These are phyloP conservation scores for Apostasia shenzhenica DNA, from an alignment of 106 monocot species.

Conservation along the genomic window DNA sequence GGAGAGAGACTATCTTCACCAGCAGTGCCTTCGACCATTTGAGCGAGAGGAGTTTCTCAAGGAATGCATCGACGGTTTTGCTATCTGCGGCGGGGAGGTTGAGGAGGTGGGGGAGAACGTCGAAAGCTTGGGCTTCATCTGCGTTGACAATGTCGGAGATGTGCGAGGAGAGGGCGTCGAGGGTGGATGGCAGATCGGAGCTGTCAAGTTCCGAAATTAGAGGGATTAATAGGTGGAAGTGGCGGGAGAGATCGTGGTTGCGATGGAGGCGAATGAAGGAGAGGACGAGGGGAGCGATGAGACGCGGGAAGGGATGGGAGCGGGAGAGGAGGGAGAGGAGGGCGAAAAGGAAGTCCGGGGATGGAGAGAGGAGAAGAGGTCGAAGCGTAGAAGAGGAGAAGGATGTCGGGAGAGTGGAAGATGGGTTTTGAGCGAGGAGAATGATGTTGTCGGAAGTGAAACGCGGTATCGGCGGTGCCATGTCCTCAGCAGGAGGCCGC, in stretches of 20 bases:
- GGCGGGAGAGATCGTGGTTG: conserved; percentile 9
- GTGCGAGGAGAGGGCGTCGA: conserved; percentile 26
- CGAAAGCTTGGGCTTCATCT: conserved; percentile 42
- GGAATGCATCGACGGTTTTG: neutral
- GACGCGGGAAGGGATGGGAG: conserved; percentile 8
- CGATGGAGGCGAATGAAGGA: conserved; percentile 9
- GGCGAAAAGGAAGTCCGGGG: conserved; percentile 14
- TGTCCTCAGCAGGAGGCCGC: neutral
- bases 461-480: conserved; percentile 13
- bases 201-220: conserved; percentile 35
- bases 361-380: conserved; percentile 26
- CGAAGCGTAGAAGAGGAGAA: conserved; percentile 27
- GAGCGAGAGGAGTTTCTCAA: conserved; percentile 28
- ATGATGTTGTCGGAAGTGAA: conserved; percentile 24
- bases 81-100: conserved; percentile 9
- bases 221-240: conserved; percentile 46
- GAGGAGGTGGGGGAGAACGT: conserved; percentile 56
- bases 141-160: conserved; percentile 14
- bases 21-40: conserved; percentile 57
- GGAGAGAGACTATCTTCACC: conserved; percentile 47
- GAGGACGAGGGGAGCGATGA: conserved; percentile 7
- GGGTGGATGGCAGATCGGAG: conserved; percentile 20
- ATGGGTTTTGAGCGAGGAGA: conserved; percentile 17
- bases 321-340: conserved; percentile 12
- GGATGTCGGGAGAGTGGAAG: conserved; percentile 31